Base-by-base conservation (phyloP, 352 stramenopile species). In the Pythium diclinum region DNA sequence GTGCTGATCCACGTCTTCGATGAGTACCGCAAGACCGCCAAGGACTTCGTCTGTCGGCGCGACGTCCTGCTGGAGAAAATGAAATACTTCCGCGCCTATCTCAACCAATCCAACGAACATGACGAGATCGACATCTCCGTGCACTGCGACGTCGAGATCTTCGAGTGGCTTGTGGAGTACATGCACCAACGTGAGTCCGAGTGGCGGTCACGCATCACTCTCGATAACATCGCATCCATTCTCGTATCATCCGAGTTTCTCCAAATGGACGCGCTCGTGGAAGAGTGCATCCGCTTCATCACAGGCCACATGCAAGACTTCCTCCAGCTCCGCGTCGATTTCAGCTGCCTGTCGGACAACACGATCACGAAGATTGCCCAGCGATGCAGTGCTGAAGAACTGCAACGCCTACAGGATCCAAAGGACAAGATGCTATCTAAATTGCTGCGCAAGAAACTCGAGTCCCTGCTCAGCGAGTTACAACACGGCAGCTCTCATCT, bases 81-180 rank as follows among this genome's bases (percentile, higher is more conserved):
- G 90, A 88, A 90, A 63, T 97, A 97, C 77, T 97, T 97, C 70
- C 79, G 75, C 46, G 64, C 75, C n/a, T 95, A 91, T 33, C 68
- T 96, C 19, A 89, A 85, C 65, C 78, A 88, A 48, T 73, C 77
- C 47, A 89, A 87, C 68, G 80, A 86, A 53, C 72, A 88, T 68
- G 87, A 97, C 56, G 89, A 97, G 71, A 94, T 97, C 65, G 89
- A 97, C 73, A 97, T 97, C 59, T 94, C 84, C 9, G 90, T 97
- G 62, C 89, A 97, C 65, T 97, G 90, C 65, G 91, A 97, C 72
- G 83, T 97, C 19, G 77, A 95, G 65, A 91, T 97, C 60, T 97
- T 97, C 60, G 90, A 96, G 72, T 93, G 91, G 75, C 77, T 97
- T 23, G 83, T 97, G 42, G 69, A 90, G 51, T 96, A 95, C 69